Evolutionary conservation across 2,329 filamentous ascomycete genomes (phyloP).

Genomic region (Plenodomus biglobosus): DNA sequence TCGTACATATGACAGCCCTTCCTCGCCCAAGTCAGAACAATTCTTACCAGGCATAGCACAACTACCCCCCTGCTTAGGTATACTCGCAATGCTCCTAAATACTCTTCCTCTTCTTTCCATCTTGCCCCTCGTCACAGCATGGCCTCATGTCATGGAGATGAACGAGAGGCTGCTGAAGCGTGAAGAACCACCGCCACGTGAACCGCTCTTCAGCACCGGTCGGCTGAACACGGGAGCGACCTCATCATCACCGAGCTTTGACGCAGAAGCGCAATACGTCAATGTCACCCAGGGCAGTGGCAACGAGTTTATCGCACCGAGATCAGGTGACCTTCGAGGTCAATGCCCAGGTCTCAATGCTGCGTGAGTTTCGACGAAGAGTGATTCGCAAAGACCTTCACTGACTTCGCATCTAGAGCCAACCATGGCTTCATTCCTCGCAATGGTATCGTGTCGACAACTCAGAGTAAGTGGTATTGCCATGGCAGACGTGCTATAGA

Average conservation of each 20-base stretch:
- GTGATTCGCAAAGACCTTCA: too few relatives aligned
- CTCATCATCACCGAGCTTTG: constrained; percentile 3
- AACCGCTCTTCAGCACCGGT: constrained; percentile 8
- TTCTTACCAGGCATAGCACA: too few relatives aligned
- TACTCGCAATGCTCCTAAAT: constrained; percentile 1
- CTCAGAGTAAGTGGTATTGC: constrained; percentile 1
- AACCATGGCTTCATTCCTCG: constrained; percentile 39
- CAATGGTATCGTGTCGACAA: constrained; percentile 24
- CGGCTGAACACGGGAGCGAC: constrained; percentile 13
- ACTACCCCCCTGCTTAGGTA: too few relatives aligned
- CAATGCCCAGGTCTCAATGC: constrained; percentile 38
- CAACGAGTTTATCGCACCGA: constrained; percentile 4
- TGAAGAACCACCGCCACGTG: constrained; percentile 13
- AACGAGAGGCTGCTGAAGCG: constrained; percentile 11
- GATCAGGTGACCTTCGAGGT: constrained; percentile 17
- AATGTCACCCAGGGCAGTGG: constrained; percentile 11
- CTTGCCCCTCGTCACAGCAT: constrained; percentile 11
- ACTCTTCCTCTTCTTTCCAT: constrained; percentile 3
- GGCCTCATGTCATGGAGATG: constrained; percentile 17
- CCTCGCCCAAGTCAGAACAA: too few relatives aligned
- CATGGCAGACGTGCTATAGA: neutral
- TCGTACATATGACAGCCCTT: too few relatives aligned
- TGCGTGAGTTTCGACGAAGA: constrained; percentile 5
- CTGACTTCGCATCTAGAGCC: constrained; percentile 6
- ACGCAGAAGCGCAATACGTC: constrained; percentile 10